Evolutionary conservation across 768 basidiomycete species (phyloP).

Genomic region (Mycena venus): DNA sequence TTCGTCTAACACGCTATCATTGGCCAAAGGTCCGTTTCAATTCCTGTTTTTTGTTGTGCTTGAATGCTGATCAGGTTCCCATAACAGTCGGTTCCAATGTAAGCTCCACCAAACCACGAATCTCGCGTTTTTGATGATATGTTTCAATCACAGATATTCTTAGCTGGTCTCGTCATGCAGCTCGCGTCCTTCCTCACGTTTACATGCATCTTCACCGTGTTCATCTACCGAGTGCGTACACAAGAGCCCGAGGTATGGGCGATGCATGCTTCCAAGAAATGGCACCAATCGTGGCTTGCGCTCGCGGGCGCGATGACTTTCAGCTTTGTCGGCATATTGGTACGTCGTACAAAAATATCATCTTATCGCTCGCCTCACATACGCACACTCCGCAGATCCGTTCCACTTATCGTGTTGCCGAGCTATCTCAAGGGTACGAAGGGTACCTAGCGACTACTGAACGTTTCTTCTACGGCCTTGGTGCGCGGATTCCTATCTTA

Average conservation of each 20-base stretch:
- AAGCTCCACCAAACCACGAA: background rate
- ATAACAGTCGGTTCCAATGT: conserved; percentile 17
- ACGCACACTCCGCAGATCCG: conserved; percentile 60
- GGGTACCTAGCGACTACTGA: conserved; percentile 72
- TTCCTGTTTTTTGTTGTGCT: conserved; percentile 34
- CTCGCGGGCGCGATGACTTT: conserved; percentile 64
- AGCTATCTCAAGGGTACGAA: conserved; percentile 73
- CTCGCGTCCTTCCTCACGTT: conserved; percentile 67
- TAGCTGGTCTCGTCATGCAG: conserved; percentile 70
- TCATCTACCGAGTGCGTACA: conserved; percentile 62
- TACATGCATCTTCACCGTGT: conserved; percentile 59
- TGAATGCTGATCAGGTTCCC: background rate
- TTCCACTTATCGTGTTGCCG: conserved; percentile 70
- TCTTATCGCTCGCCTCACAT: background rate
- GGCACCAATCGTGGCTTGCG: conserved; percentile 71
- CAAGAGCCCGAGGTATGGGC: conserved; percentile 56
- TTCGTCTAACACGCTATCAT: conserved; percentile 48
- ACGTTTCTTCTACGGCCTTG: conserved; percentile 73
- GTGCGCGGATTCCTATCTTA: background rate
- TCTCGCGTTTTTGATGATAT: background rate
- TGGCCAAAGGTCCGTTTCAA: conserved; percentile 48
- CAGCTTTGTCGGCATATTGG: conserved; percentile 75
- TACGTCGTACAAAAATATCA: conserved; percentile 51
- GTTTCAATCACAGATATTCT: conserved; percentile 62
- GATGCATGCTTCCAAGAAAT: conserved; percentile 51